phyloP scores from a whole-genome alignment of 441 rosid genomes.

The Rhodomyrtus psidioides region DNA sequence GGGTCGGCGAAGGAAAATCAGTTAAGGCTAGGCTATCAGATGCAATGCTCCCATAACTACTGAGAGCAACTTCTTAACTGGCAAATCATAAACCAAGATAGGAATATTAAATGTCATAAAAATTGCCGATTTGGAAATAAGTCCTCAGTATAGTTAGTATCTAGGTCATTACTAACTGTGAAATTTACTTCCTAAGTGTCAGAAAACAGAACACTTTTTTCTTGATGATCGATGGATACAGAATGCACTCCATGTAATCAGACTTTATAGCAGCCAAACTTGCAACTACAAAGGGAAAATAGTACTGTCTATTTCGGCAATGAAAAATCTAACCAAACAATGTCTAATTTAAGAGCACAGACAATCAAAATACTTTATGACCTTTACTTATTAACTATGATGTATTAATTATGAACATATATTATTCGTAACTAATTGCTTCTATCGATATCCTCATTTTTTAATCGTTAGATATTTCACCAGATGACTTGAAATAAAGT shows the following conservation, averaged over 20 bases:
- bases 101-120: neutral
- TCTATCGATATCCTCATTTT: neutral
- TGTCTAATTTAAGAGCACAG: neutral
- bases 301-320: neutral
- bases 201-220: neutral
- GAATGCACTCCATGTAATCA: neutral
- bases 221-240: neutral
- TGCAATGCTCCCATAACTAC: neutral
- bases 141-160: neutral
- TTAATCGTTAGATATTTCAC: neutral
- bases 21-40: neutral
- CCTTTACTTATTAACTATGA: neutral
- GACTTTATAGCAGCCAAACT: neutral
- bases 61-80: neutral
- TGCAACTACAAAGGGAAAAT: neutral
- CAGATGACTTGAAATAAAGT: neutral
- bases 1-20: neutral
- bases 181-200: neutral
- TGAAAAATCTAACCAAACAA: neutral
- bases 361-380: neutral
- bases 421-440: neutral
- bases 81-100: neutral
- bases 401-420: neutral
- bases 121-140: neutral
- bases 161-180: neutral